These are phyloP conservation scores for Echinosophora koreensis DNA, from an alignment of 306 rosid species.

Conservation along the genomic window DNA sequence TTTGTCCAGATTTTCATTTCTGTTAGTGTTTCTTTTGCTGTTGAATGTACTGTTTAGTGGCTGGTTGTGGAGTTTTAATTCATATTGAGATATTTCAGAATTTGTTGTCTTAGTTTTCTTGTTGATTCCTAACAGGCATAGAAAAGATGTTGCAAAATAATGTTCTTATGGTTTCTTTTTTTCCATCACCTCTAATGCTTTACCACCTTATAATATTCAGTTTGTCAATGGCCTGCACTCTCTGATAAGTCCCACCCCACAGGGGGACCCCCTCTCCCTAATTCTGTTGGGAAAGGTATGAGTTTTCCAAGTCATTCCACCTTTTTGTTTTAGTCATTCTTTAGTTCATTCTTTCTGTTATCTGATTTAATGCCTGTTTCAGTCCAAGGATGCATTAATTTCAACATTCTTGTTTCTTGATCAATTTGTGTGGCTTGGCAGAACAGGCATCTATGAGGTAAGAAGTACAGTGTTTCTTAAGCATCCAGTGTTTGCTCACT, in stretches of 20 bases:
- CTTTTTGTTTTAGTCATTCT: neutral
- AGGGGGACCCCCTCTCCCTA: slow-evolving; percentile 70
- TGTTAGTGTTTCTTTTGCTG: too few species aligned
- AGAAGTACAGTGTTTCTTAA: neutral
- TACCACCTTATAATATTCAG: slow-evolving; percentile 54
- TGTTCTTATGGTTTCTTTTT: neutral
- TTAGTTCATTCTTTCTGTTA: neutral
- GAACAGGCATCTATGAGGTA: slow-evolving; percentile 76
- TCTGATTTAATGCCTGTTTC: slow-evolving; percentile 35
- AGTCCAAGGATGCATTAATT: slow-evolving; percentile 74
- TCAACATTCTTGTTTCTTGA: slow-evolving; percentile 79
- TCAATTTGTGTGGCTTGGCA: slow-evolving; percentile 86
- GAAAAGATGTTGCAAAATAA: slow-evolving; percentile 17
- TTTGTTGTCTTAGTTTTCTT: too few species aligned
- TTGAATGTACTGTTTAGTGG: too few species aligned
- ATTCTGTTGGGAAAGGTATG: slow-evolving; percentile 76
- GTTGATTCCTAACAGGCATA: neutral
- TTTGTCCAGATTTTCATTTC: too few species aligned
- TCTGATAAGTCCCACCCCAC: slow-evolving; percentile 72
- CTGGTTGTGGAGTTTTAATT: too few species aligned
- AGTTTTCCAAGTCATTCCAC: slow-evolving; percentile 16
- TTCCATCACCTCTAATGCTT: neutral
- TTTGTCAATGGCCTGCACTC: slow-evolving; percentile 77
- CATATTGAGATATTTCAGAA: too few species aligned
- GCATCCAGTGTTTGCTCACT: neutral